A percentile compares a stretch with the other conserved stretches of the same genome.
Evolutionary conservation across 1,139 yeast species (phyloP).

Genomic region (Yamadazyma buinensis): DNA sequence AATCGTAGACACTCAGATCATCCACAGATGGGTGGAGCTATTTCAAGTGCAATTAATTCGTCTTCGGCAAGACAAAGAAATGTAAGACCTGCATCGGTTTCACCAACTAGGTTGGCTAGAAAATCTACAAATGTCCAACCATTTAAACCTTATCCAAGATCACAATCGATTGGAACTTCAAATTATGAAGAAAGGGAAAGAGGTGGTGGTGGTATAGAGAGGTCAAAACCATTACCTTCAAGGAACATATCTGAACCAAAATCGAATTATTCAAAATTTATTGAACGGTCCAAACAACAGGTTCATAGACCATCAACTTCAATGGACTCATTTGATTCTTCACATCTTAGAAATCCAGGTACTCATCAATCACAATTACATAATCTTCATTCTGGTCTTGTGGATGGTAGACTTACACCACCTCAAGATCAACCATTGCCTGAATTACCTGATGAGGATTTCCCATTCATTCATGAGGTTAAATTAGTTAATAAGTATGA

Average conservation of each 20-base stretch:
- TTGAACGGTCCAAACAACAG: slow-evolving; percentile 10
- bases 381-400: not conserved
- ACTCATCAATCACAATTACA: not conserved
- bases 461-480: slow-evolving; percentile 40
- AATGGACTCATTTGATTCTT: slow-evolving; percentile 13
- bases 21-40: too few relatives aligned
- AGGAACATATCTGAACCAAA: slow-evolving; percentile 12
- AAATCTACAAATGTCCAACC: slow-evolving; percentile 23
- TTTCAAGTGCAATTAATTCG: not conserved
- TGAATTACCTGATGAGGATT: slow-evolving; percentile 22
- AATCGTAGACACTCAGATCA: slow-evolving; percentile 3
- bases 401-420: slow-evolving; percentile 4
- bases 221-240: slow-evolving; percentile 12
- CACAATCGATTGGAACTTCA: not conserved
- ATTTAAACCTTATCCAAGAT: slow-evolving; percentile 16
- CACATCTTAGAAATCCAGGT: slow-evolving; percentile 7
- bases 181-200: not conserved
- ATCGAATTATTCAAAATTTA: slow-evolving; percentile 13
- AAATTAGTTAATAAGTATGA: slow-evolving; percentile 19
- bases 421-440: slow-evolving; percentile 12
- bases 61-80: slow-evolving; percentile 5
- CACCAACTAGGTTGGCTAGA: slow-evolving; percentile 10
- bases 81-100: slow-evolving; percentile 3
- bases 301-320: slow-evolving; percentile 9
- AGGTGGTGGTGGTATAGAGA: too few relatives aligned